These are phyloP conservation scores for Lachnum nothofagi DNA, from an alignment of 2,329 filamentous ascomycete species.

Conservation along the genomic window DNA sequence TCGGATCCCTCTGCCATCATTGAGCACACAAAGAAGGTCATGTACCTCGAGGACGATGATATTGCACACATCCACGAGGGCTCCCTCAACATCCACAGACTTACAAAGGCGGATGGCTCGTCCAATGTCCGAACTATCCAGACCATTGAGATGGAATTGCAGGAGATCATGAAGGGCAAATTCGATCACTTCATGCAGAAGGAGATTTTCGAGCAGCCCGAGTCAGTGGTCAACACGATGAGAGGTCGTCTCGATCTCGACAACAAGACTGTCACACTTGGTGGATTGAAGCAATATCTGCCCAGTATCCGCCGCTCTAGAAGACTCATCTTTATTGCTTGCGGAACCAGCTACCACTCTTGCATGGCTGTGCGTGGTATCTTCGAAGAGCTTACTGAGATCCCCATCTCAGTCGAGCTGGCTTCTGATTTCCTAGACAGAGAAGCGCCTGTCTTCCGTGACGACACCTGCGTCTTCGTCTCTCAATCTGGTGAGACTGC, in stretches of 20 bases:
- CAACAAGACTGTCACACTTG: conserved; percentile 92
- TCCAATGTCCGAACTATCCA: conserved; percentile 98
- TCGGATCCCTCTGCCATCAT: conserved; percentile 97
- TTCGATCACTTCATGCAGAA: conserved; percentile 99
- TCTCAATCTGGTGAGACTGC: conserved; percentile 98
- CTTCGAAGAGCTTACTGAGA: conserved; percentile 97
- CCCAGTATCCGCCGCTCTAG: conserved; percentile 93
- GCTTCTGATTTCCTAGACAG: conserved; percentile 97
- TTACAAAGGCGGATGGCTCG: conserved; percentile 93
- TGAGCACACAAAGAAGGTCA: conserved; percentile 99
- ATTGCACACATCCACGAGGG: conserved; percentile 99
- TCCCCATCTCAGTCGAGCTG: conserved; percentile 93
- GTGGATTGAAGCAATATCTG: conserved; percentile 94
- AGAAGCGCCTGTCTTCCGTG: conserved; percentile 95
- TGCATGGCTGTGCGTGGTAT: conserved; percentile 98
- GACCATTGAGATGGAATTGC: conserved; percentile 95
- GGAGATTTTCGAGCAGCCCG: conserved; percentile 99
- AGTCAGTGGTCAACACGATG: conserved; percentile 99
- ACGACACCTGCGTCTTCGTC: conserved; percentile 98
- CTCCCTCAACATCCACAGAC: conserved; percentile 95
- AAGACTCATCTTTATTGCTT: conserved; percentile 97
- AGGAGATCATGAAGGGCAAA: conserved; percentile 99
- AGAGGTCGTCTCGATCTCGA: conserved; percentile 90
- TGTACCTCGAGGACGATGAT: conserved; percentile 99
- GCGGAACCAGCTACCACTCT: conserved; percentile 96